phyloP scores from a whole-genome alignment of 352 stramenopile genomes.

The Pythium periplocum region DNA sequence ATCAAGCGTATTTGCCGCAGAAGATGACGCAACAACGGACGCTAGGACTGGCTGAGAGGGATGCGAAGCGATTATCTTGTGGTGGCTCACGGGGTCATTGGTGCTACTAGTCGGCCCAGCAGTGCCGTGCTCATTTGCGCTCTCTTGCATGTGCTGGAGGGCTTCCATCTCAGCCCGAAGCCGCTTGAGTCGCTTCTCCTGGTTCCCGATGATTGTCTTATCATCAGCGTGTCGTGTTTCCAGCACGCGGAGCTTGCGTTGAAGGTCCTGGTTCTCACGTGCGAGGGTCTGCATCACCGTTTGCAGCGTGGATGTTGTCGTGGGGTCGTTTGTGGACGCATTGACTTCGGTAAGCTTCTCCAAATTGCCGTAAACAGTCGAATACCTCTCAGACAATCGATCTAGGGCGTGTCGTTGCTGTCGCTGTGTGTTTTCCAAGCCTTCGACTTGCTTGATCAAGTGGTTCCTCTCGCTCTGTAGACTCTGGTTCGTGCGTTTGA shows the following conservation, averaged over 20 bases:
- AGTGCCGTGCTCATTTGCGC: conserved; percentile 7
- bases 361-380: conserved; percentile 44
- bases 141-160: conserved; percentile 66
- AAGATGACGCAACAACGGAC: conserved; percentile 12
- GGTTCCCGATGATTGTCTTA: conserved; percentile 39
- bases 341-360: conserved; percentile 40
- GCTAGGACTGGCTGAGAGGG: background rate
- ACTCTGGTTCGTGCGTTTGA: conserved; percentile 33
- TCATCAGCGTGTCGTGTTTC: conserved; percentile 55
- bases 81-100: background rate
- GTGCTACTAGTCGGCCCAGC: background rate
- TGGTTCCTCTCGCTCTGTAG: conserved; percentile 30
- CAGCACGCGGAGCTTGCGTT: conserved; percentile 55
- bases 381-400: conserved; percentile 58
- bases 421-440: conserved; percentile 36
- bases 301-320: conserved; percentile 20
- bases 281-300: conserved; percentile 46
- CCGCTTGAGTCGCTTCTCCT: conserved; percentile 70
- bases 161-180: conserved; percentile 67
- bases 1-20: conserved; percentile 15
- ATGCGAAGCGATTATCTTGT: background rate
- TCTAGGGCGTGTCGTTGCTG: conserved; percentile 59
- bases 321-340: conserved; percentile 10
- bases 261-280: conserved; percentile 66
- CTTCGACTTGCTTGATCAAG: conserved; percentile 32